Evolutionary conservation across 129 eudicot genomes (phyloP), one percentile per base, ranked within the genome.

Genomic region (Chrysanthemum lavandulifolium): DNA sequence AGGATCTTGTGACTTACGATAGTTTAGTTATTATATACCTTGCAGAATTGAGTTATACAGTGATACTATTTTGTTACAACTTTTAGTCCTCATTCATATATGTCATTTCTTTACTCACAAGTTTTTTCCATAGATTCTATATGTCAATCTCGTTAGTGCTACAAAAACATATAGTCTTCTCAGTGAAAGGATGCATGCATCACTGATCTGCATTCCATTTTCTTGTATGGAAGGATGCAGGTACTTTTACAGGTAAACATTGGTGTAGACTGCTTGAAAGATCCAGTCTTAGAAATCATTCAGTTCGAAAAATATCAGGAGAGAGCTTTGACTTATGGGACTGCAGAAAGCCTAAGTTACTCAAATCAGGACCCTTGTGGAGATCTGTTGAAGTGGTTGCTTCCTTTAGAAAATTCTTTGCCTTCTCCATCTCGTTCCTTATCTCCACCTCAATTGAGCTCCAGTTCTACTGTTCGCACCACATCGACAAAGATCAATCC

Each of bases 161-260:
- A 40, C 47, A 40, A 40, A 40, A 7, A 7, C 6, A 40, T 40
- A 40, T 40, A 40, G 47, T 40, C 47, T 40, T 18, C 56, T 57
- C 15, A 9, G 14, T 51, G 78, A 54, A 29, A 60, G 45, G 61
- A 56, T 76, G 68, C 68, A 21, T 57, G 57, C 10, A 47, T 71
- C 67, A 67, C 84, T 87, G 77, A 85, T 91, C 64, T 79, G 79
- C 55, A 73, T 84, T 73, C 77, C 51, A 75, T 84, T 67, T 87
- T 94, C 76, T 86, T 90, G 84, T 88, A 74, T 94, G 98, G 90
- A 90, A 90, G 97, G 90, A 82, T 90, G 98, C 98, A 94, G 98
- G 98, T 94, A 68, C 92, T 87, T 79, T 86, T 94, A 84, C 93
- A 90, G 81, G 87, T 90, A 57, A 90, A 88, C 80, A 80, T 94